Base-by-base conservation (phyloP, 2,329 filamentous ascomycete species). In the Sporothrix variecibatus region DNA sequence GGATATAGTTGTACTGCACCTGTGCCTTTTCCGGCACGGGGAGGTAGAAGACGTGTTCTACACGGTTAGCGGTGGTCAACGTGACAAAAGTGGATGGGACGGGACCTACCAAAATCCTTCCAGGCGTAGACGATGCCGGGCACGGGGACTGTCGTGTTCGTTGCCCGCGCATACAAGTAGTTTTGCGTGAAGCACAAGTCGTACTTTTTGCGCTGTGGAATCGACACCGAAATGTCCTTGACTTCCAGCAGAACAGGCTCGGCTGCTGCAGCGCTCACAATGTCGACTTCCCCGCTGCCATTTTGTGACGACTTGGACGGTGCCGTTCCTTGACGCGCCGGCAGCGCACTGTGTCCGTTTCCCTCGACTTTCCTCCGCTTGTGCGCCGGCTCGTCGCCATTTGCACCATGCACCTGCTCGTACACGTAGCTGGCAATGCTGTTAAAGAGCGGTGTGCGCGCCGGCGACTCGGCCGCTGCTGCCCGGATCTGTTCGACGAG, bases 171-270 rank as follows among this genome's bases (percentile, higher is more conserved):
- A 76, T 91, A 91, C 46, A 92, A 78, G 76, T 88, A 87, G 75
- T 85, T 85, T 6, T 85, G 82, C 2, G 90, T 92, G 76, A 92
- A 87, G 80, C 88, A 90, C 9, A 92, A 80, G 76, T 90, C 88
- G 77, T 89, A 89, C 81, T 92, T 93, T 82, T 92, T 93, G 76
- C 91, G 85, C 82, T 90, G 89, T 0, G 91, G 91, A 3, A 91
- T 85, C 0, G 89, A 88, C n/a, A 92, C 85, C 0, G 90, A 92
- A 26, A 92, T 89, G 62, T 92, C 90, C 80, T 90, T 90, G 75
- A 92, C 84, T 76, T 88, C 87, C 23, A 92, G 83, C 34, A 91
- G 81, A 0, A 91, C 81, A 7, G 84, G 78, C 77, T 91, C 89
- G 6, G 83, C 81, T 1, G 83, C 82, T 0, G 76, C 75, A 0